phyloP scores from a whole-genome alignment of 306 rosid genomes.

The Vachellia collinsii region DNA sequence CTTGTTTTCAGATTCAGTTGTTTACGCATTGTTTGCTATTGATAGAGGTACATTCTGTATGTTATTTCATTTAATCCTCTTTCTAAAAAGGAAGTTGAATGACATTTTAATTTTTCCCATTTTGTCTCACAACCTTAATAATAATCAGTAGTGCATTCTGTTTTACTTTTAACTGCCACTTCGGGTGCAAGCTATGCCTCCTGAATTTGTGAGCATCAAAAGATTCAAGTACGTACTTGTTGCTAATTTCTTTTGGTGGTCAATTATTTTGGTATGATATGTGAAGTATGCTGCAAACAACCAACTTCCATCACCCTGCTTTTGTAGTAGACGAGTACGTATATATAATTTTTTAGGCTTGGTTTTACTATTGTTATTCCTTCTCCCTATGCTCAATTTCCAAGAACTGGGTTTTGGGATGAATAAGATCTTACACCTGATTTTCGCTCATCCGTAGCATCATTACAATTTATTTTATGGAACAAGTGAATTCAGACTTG shows the following conservation, averaged over 20 bases:
- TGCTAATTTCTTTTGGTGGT: constrained; percentile 49
- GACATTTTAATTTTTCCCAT: constrained; percentile 36
- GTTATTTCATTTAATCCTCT: constrained; percentile 36
- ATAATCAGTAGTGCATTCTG: constrained; percentile 57
- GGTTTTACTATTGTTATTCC: constrained; percentile 60
- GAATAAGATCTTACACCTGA: constrained; percentile 74
- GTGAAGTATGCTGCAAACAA: constrained; percentile 68
- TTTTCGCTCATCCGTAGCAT: constrained; percentile 80
- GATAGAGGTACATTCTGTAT: constrained; percentile 56
- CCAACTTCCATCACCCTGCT: constrained; percentile 59
- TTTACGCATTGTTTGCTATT: constrained; percentile 57
- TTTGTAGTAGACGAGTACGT: constrained; percentile 51
- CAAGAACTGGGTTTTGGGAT: constrained; percentile 80
- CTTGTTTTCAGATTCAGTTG: constrained; percentile 56
- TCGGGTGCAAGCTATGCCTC: constrained; percentile 70
- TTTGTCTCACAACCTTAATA: constrained; percentile 43
- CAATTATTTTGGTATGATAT: constrained; percentile 46
- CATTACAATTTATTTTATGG: constrained; percentile 91
- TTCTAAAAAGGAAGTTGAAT: constrained; percentile 37
- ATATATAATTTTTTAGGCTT: constrained; percentile 56
- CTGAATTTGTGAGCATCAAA: constrained; percentile 72
- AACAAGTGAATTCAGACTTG: constrained; percentile 98
- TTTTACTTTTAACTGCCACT: constrained; percentile 58
- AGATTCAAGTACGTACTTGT: constrained; percentile 78
- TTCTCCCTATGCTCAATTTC: constrained; percentile 57